Conservation (phyloP, 352 stramenopile genomes). For the Globisporangium nagaii region DNA sequence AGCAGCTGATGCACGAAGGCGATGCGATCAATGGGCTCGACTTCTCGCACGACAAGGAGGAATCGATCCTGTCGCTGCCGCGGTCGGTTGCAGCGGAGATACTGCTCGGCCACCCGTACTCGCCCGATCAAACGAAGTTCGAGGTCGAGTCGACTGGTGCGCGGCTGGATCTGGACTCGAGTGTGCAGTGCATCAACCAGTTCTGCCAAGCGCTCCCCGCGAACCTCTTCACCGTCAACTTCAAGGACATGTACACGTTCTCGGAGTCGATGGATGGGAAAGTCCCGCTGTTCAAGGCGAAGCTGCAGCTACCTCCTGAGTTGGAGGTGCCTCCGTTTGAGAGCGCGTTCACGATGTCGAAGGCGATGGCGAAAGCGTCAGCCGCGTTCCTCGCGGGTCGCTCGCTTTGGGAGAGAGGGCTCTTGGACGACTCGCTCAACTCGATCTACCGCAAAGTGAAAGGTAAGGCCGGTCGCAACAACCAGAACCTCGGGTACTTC, state of each 20-base stretch:
- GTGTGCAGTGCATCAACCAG: slow-evolving; percentile 64
- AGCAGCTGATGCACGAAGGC: slow-evolving; percentile 33
- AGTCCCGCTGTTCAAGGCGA: slow-evolving; percentile 40
- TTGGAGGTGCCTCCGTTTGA: slow-evolving; percentile 41
- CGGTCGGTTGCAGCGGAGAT: slow-evolving; percentile 35
- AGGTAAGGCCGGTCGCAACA: slow-evolving; percentile 24
- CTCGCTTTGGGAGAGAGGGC: slow-evolving; percentile 35
- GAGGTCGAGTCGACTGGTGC: slow-evolving; percentile 52
- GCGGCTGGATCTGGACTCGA: slow-evolving; percentile 69
- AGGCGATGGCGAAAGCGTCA: slow-evolving; percentile 48
- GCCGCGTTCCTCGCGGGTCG: slow-evolving; percentile 59
- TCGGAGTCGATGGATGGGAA: slow-evolving; percentile 22
- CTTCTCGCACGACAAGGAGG: slow-evolving; percentile 58
- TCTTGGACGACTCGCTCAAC: slow-evolving; percentile 65
- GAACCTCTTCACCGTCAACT: slow-evolving; percentile 43
- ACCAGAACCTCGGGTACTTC: slow-evolving; percentile 52
- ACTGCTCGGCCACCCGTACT: slow-evolving; percentile 23
- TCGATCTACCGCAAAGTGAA: slow-evolving; percentile 72
- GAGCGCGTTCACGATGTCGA: slow-evolving; percentile 44
- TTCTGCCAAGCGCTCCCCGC: slow-evolving; percentile 71
- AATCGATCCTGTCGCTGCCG: slow-evolving; percentile 52
- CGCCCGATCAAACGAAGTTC: slow-evolving; percentile 25
- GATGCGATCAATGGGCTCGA: slow-evolving; percentile 57
- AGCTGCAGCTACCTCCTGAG: slow-evolving; percentile 44
- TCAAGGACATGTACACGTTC: slow-evolving; percentile 54